Percentiles rank a stretch among this genome's conserved stretches.
Evolutionary conservation across 306 rosid genomes (phyloP).

Genomic region (Sesbania bispinosa): DNA sequence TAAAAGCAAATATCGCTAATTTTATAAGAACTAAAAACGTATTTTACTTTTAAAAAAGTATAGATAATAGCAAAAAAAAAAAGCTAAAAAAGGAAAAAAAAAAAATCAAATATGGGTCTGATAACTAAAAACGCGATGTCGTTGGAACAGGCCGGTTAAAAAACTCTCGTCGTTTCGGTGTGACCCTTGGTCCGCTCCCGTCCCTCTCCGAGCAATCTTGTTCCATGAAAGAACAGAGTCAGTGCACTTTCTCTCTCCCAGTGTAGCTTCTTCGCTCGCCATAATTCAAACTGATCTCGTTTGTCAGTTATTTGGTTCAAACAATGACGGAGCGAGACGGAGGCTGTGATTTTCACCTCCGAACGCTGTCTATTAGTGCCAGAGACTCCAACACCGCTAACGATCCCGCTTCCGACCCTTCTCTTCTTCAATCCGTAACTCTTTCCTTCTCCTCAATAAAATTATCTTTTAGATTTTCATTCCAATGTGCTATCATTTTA

Average conservation of each 20-base stretch:
- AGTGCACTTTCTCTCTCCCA: not conserved
- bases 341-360: conserved; percentile 81
- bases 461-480: not conserved
- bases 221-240: not conserved
- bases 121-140: too few relatives aligned
- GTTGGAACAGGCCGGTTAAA: not conserved
- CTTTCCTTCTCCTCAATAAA: not conserved
- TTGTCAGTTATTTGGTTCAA: not conserved
- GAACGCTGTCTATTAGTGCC: conserved; percentile 61
- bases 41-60: too few relatives aligned
- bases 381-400: conserved; percentile 75
- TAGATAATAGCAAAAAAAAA: too few relatives aligned
- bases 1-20: too few relatives aligned
- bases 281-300: not conserved
- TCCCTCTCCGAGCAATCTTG: not conserved
- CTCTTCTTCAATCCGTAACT: conserved; percentile 75
- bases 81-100: too few relatives aligned
- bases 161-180: not conserved
- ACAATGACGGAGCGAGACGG: conserved; percentile 46
- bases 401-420: conserved; percentile 83
- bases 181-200: not conserved
- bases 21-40: too few relatives aligned
- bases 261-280: not conserved
- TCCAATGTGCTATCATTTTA: not conserved
- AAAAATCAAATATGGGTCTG: too few relatives aligned